Evolutionary conservation across 73 alveolate species (phyloP), one percentile per base, ranked within the genome.

Genomic region (Loxodes magnus): DNA sequence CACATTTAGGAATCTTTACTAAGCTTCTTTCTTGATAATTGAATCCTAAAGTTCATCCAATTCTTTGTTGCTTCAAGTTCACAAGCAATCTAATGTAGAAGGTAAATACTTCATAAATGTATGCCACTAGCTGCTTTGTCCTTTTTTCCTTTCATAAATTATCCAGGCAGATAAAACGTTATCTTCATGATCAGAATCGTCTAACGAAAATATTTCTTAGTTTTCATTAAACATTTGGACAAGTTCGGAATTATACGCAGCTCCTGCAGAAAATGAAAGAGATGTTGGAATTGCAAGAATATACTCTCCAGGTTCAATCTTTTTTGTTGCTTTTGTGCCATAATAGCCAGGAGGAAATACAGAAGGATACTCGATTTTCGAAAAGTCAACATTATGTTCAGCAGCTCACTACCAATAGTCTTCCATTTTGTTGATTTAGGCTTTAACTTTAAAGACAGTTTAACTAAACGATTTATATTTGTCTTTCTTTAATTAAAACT

Each of bases 321-420:
- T 12, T 1, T 14, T 15, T n/a, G n/a, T 46, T 0, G 59, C 59
- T 10, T 9, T 0, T 10, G 4, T 10, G n/a, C 59, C 59, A 5
- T n/a, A 7, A 24, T 46, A 46, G 22, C 59, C 59, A 10, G 59
- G 59, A 24, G 59, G 59, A 24, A 46, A 46, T 5, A 17, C 20
- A 1, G 10, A 12, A 24, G 59, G 59, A 24, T 46, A 46, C 10
- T 22, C 39, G 27, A 24, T 24, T 21, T 46, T 46, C 15, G 9
- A 7, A 5, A 9, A 24, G 7, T 17, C 0, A 12, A 46, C 17
- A 5, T 3, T 41, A 0, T 46, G 16, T 0, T 9, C 60, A 1
- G 20, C 7, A 5, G 58, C 59, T 24, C 59, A 46, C 26, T 46
- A 9, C 7, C 22, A 22, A 3, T 1, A 46, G n/a, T 1, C 0